These are phyloP conservation scores for Alternaria ethzedia DNA, from an alignment of 2,329 filamentous ascomycete genomes.

Conservation along the genomic window DNA sequence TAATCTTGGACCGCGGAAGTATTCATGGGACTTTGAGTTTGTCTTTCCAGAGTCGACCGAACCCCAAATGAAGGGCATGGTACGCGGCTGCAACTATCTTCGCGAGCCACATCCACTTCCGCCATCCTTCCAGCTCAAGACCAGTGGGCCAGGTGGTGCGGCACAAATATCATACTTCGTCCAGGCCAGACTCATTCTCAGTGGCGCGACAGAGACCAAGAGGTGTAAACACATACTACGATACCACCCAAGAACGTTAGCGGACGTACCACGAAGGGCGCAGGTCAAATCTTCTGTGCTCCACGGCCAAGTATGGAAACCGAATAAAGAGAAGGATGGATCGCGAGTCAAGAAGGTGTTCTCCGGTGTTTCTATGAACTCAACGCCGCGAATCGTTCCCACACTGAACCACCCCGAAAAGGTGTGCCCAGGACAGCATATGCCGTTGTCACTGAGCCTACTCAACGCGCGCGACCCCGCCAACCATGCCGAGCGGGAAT, in stretches of 20 bases:
- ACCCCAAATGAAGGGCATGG: constrained; percentile 33
- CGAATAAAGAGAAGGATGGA: constrained; percentile 18
- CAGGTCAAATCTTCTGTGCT: constrained; percentile 31
- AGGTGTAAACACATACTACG: constrained; percentile 31
- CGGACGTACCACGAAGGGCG: constrained; percentile 19
- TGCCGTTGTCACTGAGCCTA: constrained; percentile 37
- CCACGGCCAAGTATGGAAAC: constrained; percentile 39
- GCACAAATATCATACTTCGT: constrained; percentile 42
- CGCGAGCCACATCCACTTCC: constrained; percentile 43
- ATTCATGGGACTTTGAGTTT: constrained; percentile 46
- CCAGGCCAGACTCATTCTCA: constrained; percentile 31
- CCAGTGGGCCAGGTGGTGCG: constrained; percentile 32
- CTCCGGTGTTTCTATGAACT: constrained; percentile 21
- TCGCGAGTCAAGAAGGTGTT: constrained; percentile 31
- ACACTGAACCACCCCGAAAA: constrained; percentile 36
- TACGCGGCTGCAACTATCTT: constrained; percentile 36
- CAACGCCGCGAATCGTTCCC: constrained; percentile 36
- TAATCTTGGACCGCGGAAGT: constrained; percentile 33
- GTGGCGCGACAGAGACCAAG: constrained; percentile 18
- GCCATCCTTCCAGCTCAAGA: constrained; percentile 39
- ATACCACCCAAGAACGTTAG: constrained; percentile 32
- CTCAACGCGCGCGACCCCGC: constrained; percentile 26
- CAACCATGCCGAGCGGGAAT: constrained; percentile 27
- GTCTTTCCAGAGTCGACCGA: constrained; percentile 41
- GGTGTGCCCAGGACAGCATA: constrained; percentile 41